These are phyloP conservation scores for Saccharomyces hybrid DNA, from an alignment of 1,139 yeast genomes.

Conservation along the genomic window DNA sequence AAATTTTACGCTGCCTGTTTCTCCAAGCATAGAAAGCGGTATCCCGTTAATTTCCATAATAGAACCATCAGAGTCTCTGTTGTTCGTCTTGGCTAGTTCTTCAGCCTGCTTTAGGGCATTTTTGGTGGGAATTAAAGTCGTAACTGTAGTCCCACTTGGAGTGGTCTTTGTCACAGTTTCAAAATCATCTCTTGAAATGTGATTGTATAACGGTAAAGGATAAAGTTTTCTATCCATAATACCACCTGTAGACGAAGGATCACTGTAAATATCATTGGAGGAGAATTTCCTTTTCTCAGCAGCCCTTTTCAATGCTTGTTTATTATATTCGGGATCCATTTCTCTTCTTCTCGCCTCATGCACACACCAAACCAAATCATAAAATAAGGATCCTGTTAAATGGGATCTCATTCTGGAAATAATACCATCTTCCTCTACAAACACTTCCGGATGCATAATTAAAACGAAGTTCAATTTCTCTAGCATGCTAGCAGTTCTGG, in stretches of 20 bases:
- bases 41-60: constrained; percentile 56
- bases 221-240: constrained; percentile 35
- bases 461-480: constrained; percentile 84
- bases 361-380: constrained; percentile 89
- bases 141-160: constrained; percentile 86
- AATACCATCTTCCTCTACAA: constrained; percentile 60
- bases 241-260: constrained; percentile 12
- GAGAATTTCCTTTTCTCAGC: constrained; percentile 18
- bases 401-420: constrained; percentile 88
- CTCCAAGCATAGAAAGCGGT: constrained; percentile 70
- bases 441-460: constrained; percentile 79
- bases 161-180: constrained; percentile 78
- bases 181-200: constrained; percentile 86
- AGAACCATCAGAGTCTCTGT: constrained; percentile 19
- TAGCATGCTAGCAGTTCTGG: constrained; percentile 86
- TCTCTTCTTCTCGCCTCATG: constrained; percentile 86
- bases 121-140: constrained; percentile 82
- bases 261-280: neutral
- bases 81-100: constrained; percentile 30
- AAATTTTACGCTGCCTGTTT: constrained; percentile 56
- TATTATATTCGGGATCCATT: constrained; percentile 39
- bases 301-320: constrained; percentile 31
- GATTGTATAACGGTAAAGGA: constrained; percentile 89
- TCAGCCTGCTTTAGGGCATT: constrained; percentile 46
- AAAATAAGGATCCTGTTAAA: constrained; percentile 81